Evolutionary conservation across 352 stramenopile species (phyloP), one percentile per base, ranked within the genome.

Genomic region (Aphanomyces cochlioides): DNA sequence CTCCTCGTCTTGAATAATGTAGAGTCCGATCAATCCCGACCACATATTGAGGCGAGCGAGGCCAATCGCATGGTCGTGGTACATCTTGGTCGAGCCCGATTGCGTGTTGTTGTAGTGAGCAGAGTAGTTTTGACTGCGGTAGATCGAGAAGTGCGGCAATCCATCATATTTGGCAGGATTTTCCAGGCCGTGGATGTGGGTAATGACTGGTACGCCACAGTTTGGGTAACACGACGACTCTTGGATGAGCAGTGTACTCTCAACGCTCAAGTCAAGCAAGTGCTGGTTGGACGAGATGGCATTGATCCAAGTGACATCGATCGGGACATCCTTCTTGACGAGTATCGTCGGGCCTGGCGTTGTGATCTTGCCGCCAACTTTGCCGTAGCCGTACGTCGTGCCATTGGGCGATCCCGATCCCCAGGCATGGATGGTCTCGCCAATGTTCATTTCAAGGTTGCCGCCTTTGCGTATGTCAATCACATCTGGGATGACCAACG

Each of bases 31-130:
- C 60, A 90, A 79, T 21, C 83, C 83, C 0, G 82, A 73, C 83
- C 83, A 91, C 17, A 77, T 77, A 47, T 89, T 91, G 28, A 91
- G 72, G 17, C 83, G 79, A 7, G 82, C 87, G 38, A 91, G 74
- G 0, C 83, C 82, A 21, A 86, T 84, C 12, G 82, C 82, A 68
- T 91, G 83, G 73, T 90, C 82, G 67, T 90, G 83, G 70, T 90
- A 90, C 13, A 90, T 60, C 67, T 90, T 90, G 48, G 83, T 89
- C 4, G 80, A 77, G 4, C 79, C 76, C 53, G 83, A 88, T 74
- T 89, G 83, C 61, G 82, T 85, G 82, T 90, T 90, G 36, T 82
- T 67, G 73, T 90, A 89, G 1, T 77, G 56, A 47, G 82, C 79
- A 17, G 74, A 73, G 50, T 78, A 77, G n/a, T 71, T 84, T 70